Evolutionary conservation across 2,329 filamentous ascomycete species (phyloP).

Genomic region (Lizonia empirigonia): DNA sequence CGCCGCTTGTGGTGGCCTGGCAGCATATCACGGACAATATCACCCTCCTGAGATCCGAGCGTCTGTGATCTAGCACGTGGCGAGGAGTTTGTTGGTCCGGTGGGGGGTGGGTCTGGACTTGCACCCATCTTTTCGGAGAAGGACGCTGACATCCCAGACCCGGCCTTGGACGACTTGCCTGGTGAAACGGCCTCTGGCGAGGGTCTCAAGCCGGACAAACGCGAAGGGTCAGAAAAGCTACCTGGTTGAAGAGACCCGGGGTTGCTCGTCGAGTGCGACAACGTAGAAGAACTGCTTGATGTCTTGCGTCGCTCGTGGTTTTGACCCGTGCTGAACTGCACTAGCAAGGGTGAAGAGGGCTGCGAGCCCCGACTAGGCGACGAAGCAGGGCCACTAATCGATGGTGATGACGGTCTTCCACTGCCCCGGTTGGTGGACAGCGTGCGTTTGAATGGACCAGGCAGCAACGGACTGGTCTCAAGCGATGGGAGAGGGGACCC

Average conservation of each 20-base stretch:
- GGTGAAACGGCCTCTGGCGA: conserved; percentile 62
- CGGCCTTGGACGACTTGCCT: conserved; percentile 54
- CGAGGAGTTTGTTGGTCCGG: conserved; percentile 51
- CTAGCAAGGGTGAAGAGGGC: conserved; percentile 87
- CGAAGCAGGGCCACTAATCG: conserved; percentile 78
- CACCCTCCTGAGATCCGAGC: conserved; percentile 91
- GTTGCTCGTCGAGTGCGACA: conserved; percentile 76
- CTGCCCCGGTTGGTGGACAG: conserved; percentile 80
- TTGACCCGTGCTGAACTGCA: conserved; percentile 89
- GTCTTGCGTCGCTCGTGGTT: conserved; percentile 86
- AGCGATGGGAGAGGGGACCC: conserved; percentile 68
- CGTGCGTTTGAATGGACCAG: conserved; percentile 79
- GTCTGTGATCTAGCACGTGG: conserved; percentile 82
- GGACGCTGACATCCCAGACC: conserved; percentile 54
- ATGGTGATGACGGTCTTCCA: conserved; percentile 80
- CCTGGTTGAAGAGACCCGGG: conserved; percentile 68
- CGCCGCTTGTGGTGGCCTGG: conserved; percentile 80
- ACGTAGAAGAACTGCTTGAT: conserved; percentile 83
- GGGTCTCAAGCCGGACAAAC: conserved; percentile 59
- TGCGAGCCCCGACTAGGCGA: conserved; percentile 87
- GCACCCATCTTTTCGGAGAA: conserved; percentile 44
- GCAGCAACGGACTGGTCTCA: conserved; percentile 83
- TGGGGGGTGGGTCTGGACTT: conserved; percentile 42
- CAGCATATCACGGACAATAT: conserved; percentile 70
- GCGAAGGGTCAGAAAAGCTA: conserved; percentile 73